Evolutionary conservation across 768 basidiomycete genomes (phyloP), one percentile per base, ranked within the genome.

Genomic region (Suillus variegatus): DNA sequence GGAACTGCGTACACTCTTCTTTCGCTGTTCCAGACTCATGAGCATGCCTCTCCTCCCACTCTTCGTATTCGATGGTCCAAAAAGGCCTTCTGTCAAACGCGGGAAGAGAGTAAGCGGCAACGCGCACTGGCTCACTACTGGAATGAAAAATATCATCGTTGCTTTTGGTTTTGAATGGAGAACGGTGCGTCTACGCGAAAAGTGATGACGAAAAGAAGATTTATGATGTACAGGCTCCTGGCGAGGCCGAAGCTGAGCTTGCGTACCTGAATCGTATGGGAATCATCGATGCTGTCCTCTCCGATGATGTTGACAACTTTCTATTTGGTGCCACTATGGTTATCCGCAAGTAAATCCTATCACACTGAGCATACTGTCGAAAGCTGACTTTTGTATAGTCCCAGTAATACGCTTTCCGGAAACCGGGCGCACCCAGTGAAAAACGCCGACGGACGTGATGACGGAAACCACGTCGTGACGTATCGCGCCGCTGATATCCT

Each of bases 221-320:
- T 75, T 7, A 75, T 77, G 69, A 77, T 78, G 9, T 75, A 68
- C 60, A 89, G 89, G 95, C 94, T 18, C 95, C 95, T 7, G 95
- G 94, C 20, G 96, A 97, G 77, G 96, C 96, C 0, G 96, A 98
- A 75, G 95, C 95, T 0, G 95, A 97, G 72, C 82, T 98, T 3
- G 95, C 95, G 0, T 90, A 92, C 67, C 81, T 98, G 62, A 95
- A 94, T 70, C 81, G 84, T 5, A 85, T 89, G 51, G 94, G 94
- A 3, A 75, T 91, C 61, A 91, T 98, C 64, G 96, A 98, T 73
- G 93, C 89, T 0, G 86, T 97, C 32, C 82, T 96, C 52, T 93
- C 95, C 0, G 96, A 98, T 75, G 96, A 97, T 71, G 95, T 95
- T 2, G 95, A 98, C 72, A 95, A 88, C 63, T 90, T 97, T 72